Evolutionary conservation across 495 filamentous ascomycete species (phyloP).

Genomic region (Aspergillus nidulans): DNA sequence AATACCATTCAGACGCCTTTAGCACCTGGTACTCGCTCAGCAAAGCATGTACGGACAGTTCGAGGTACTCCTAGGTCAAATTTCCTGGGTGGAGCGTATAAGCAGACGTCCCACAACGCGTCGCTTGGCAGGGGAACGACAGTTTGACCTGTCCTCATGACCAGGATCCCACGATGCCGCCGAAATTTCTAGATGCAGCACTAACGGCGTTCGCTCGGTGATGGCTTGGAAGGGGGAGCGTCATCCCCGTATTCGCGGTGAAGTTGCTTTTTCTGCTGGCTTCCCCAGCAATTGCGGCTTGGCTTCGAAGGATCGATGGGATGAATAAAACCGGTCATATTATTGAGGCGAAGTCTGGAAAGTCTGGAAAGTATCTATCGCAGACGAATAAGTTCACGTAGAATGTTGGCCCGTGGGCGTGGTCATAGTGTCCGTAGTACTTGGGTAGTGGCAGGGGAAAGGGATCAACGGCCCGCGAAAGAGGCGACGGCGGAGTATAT

Average conservation of each 20-base stretch:
- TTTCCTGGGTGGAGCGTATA: conserved; percentile 6
- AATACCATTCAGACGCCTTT: neutral
- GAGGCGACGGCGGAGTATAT: neutral
- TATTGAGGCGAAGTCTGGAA: neutral
- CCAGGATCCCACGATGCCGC: conserved; percentile 6
- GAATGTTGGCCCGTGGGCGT: neutral
- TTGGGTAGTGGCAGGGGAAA: neutral
- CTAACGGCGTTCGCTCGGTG: conserved; percentile 19
- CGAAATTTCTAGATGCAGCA: conserved; percentile 26
- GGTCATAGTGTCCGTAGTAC: neutral
- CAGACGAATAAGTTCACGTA: neutral
- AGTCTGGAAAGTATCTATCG: neutral
- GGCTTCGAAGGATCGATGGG: neutral
- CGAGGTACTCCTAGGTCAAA: neutral
- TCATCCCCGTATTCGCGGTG: conserved; percentile 2
- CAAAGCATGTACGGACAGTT: neutral
- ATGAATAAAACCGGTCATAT: neutral
- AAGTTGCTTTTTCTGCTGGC: conserved; percentile 5
- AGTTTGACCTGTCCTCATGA: conserved; percentile 7
- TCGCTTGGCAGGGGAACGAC: conserved; percentile 21
- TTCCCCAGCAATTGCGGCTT: conserved; percentile 6
- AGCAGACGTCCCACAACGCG: conserved; percentile 19
- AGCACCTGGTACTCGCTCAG: neutral
- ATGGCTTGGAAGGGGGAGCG: neutral
- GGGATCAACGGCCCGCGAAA: neutral